Conservation (phyloP, 106 monocot species). For the Apostasia ramifera region DNA sequence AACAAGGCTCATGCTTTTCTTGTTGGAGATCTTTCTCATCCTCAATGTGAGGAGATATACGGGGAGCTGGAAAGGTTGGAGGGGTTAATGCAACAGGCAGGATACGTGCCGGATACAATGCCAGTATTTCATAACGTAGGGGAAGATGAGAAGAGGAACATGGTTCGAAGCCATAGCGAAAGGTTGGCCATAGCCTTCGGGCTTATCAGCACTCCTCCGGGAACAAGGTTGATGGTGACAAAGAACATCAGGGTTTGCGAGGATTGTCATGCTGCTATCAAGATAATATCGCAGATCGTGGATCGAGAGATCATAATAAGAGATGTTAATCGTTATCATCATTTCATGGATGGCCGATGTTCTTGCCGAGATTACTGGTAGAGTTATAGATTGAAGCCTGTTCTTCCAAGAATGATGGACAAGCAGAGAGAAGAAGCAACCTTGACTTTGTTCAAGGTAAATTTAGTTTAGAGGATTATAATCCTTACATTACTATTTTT, state of each 20-base stretch:
- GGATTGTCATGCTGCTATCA: conserved; percentile 75
- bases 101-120: conserved; percentile 53
- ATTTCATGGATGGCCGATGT: conserved; percentile 48
- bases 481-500: too few species aligned
- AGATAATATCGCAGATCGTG: conserved; percentile 56
- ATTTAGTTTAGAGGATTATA: too few species aligned
- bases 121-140: conserved; percentile 63
- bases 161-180: conserved; percentile 76
- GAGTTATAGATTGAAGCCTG: too few species aligned
- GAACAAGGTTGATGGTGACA: conserved; percentile 52
- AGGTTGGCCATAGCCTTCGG: conserved; percentile 80
- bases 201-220: conserved; percentile 64
- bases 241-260: conserved; percentile 73
- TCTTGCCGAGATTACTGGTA: conserved; percentile 69
- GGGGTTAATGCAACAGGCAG: conserved; percentile 56
- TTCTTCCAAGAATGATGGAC: too few species aligned
- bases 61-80: conserved; percentile 61
- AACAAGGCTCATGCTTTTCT: conserved; percentile 50
- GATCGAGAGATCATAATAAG: conserved; percentile 57
- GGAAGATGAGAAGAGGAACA: conserved; percentile 69
- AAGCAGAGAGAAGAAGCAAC: too few species aligned
- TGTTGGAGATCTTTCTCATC: conserved; percentile 64
- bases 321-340: conserved; percentile 80
- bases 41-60: conserved; percentile 46
- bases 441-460: too few species aligned